Percentiles rank a stretch among this genome's conserved stretches.
Evolutionary conservation across 345 rosid genomes (phyloP).

Genomic region (Euphorbia pulcherrima): DNA sequence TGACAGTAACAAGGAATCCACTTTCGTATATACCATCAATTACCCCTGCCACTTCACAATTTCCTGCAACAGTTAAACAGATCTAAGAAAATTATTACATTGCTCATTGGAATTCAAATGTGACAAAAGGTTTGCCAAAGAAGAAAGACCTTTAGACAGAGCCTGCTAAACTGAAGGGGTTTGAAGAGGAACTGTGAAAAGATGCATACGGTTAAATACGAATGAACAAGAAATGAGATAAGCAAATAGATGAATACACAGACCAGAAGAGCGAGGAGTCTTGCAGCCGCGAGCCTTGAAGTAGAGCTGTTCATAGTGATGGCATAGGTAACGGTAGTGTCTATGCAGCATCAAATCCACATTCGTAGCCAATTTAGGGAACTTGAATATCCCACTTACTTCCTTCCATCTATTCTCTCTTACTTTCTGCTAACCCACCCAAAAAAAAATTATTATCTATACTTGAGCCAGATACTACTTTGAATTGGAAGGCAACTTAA

Average conservation of each 20-base stretch:
- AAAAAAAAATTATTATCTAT: too few relatives aligned
- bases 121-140: too few relatives aligned
- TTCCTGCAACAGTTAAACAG: too few relatives aligned
- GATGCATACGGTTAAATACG: constrained; percentile 32
- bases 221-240: too few relatives aligned
- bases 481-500: too few relatives aligned
- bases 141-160: too few relatives aligned
- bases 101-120: too few relatives aligned
- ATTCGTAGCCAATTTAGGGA: constrained; percentile 98
- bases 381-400: constrained; percentile 83
- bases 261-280: too few relatives aligned
- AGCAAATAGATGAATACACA: constrained; percentile 11
- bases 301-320: constrained; percentile 74
- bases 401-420: constrained; percentile 94
- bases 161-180: too few relatives aligned
- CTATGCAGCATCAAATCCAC: constrained; percentile 90
- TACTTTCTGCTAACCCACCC: constrained; percentile 66
- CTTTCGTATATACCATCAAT: constrained; percentile 90
- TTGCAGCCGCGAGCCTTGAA: constrained; percentile 46
- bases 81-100: too few relatives aligned
- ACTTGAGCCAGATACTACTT: too few relatives aligned
- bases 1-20: constrained; percentile 84
- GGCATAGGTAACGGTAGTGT: constrained; percentile 74
- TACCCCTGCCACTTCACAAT: constrained; percentile 61
- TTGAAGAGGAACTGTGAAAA: too few relatives aligned